Evolutionary conservation across 1,284 basidiomycete genomes (phyloP), one percentile per base, ranked within the genome.

Genomic region (Coniferiporia sulphurascens): DNA sequence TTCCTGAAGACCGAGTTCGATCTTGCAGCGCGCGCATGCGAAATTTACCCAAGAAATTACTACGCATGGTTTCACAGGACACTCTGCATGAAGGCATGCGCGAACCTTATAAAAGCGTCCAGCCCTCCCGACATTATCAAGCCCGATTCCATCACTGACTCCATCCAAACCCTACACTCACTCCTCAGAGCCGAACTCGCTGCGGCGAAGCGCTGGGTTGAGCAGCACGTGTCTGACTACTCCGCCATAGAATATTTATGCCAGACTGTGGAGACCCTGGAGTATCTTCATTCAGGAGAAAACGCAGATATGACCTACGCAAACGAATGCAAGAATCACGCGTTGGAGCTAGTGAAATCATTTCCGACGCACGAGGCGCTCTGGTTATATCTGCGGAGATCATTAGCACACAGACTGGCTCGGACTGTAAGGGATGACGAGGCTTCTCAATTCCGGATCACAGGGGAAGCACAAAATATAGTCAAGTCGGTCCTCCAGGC

Each of bases 1-100:
- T 0, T 65, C 63, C 17, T 65, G 83, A 49, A 66, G 45, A 61
- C 67, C 19, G 86, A 88, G 67, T 70, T 86, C 35, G 65, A 66
- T 1, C 63, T 82, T 52, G 69, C 76, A 17, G 69, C 74, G 41
- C 69, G 69, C 46, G 80, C 84, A 45, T 83, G 81, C 69, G 80
- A 83, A 64, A 66, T 74, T 5, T 85, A 87, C 66, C 81, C 83
- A 8, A 78, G 86, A 32, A 88, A 87, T 65, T 88, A 87, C 66
- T 80, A 84, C 66, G 84, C 83, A 9, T 87, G 86, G 86, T 68
- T 72, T 3, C 82, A 87, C 65, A 80, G 83, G 65, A 73, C 74
- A 54, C 76, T 76, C 45, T 74, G 83, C 59, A 67, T 80, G 52
- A 73, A 67, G 35, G 27, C 21, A 12, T 64, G 36, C 19, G 44